A percentile compares a stretch with the other conserved stretches of the same genome.
phyloP scores from a whole-genome alignment of 2,329 filamentous ascomycete genomes.

The Acarospora socialis region DNA sequence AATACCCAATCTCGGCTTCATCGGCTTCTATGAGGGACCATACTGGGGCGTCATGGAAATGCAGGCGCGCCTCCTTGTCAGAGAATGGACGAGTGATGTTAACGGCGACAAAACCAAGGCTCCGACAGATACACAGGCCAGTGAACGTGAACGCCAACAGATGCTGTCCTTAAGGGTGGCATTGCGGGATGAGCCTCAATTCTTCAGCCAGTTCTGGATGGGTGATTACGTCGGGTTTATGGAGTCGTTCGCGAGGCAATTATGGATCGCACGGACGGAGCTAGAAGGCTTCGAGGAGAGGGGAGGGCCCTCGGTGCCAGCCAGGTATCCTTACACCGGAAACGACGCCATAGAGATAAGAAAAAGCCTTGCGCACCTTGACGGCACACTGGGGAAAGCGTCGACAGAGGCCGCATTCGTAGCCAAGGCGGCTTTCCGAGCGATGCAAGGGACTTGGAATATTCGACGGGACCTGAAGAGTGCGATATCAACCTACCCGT shows the following conservation, averaged over 20 bases:
- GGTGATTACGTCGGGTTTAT: slow-evolving; percentile 66
- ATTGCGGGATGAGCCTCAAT: slow-evolving; percentile 9
- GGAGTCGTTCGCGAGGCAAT: slow-evolving; percentile 50
- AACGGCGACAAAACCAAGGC: neutral
- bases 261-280: slow-evolving; percentile 37
- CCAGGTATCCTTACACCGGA: slow-evolving; percentile 36
- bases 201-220: slow-evolving; percentile 62
- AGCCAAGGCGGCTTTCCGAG: slow-evolving; percentile 53
- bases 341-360: slow-evolving; percentile 28
- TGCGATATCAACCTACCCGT: slow-evolving; percentile 43
- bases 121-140: slow-evolving; percentile 13
- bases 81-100: slow-evolving; percentile 38
- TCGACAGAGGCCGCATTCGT: slow-evolving; percentile 39
- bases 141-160: slow-evolving; percentile 16
- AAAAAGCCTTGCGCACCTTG: slow-evolving; percentile 33
- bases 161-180: slow-evolving; percentile 16
- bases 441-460: slow-evolving; percentile 55
- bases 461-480: slow-evolving; percentile 44
- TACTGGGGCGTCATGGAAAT: slow-evolving; percentile 84
- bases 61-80: slow-evolving; percentile 57
- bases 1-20: slow-evolving; percentile 55
- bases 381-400: slow-evolving; percentile 28
- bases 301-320: slow-evolving; percentile 36
- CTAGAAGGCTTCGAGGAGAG: slow-evolving; percentile 20
- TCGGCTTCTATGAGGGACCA: slow-evolving; percentile 71